Percentiles rank a stretch among this genome's conserved stretches.
Conservation (phyloP, 129 eudicot genomes). For the Scalesia atractyloides region DNA sequence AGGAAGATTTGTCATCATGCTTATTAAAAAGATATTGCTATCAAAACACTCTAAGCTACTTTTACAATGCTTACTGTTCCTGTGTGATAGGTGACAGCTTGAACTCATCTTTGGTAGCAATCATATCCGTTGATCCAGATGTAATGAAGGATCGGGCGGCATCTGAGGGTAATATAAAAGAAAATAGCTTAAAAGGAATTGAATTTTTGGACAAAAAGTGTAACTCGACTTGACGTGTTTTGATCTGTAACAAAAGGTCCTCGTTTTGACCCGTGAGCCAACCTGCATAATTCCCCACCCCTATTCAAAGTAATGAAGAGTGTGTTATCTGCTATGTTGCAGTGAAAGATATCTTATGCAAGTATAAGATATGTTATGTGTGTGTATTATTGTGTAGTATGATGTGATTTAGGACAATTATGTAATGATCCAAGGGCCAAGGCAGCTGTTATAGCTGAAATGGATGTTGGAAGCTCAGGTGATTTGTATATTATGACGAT, state of each 20-base stretch:
- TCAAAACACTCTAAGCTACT: neutral
- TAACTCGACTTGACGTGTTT: neutral
- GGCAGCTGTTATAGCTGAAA: conserved; percentile 86
- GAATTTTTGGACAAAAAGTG: neutral
- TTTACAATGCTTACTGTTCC: conserved; percentile 25
- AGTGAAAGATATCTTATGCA: neutral
- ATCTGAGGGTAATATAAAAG: conserved; percentile 37
- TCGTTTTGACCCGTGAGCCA: neutral
- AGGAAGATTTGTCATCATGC: conserved; percentile 26
- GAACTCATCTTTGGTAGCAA: conserved; percentile 67
- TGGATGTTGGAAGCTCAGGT: conserved; percentile 97
- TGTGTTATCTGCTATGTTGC: neutral
- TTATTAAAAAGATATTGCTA: neutral
- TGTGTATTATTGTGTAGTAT: conserved; percentile 44
- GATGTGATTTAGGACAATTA: conserved; percentile 61
- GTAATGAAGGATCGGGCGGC: conserved; percentile 74
- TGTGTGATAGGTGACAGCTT: conserved; percentile 70
- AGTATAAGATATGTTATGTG: neutral
- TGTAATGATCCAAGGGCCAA: conserved; percentile 79
- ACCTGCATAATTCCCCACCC: neutral
- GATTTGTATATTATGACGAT: conserved; percentile 2
- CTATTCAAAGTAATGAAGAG: neutral
- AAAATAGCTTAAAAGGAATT: neutral
- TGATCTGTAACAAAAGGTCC: neutral
- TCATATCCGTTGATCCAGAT: conserved; percentile 67